Conservation (phyloP, 345 rosid genomes). For the Physaria fendleri region DNA sequence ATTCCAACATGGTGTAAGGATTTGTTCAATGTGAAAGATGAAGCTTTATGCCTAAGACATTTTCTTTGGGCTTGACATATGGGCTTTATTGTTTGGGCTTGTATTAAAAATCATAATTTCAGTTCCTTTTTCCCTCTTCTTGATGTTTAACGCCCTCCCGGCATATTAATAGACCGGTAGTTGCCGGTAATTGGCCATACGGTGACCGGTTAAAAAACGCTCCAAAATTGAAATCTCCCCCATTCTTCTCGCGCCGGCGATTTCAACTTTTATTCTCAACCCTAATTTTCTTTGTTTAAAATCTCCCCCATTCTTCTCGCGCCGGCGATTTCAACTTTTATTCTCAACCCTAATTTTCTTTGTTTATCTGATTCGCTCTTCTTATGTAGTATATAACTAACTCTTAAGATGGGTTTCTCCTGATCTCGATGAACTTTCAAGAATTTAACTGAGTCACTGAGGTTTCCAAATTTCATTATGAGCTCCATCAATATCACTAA, state of each 20-base stretch:
- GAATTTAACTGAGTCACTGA: neutral
- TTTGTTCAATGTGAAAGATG: too few relatives aligned
- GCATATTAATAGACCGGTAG: too few relatives aligned
- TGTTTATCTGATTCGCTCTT: neutral
- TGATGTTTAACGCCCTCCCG: too few relatives aligned
- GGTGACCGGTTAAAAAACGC: neutral
- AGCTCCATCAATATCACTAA: constrained; percentile 88
- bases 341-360: neutral
- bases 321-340: neutral
- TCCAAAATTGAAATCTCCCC: neutral
- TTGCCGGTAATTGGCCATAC: too few relatives aligned
- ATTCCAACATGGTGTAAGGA: too few relatives aligned
- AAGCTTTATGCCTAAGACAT: too few relatives aligned
- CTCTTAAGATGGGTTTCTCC: neutral
- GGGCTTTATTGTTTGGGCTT: too few relatives aligned
- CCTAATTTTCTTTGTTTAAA: neutral
- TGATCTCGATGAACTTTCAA: constrained; percentile 2
- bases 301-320: neutral
- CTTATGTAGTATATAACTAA: neutral
- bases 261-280: neutral
- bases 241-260: neutral
- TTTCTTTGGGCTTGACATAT: too few relatives aligned
- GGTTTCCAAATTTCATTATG: constrained; percentile 26
- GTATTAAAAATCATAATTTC: too few relatives aligned
- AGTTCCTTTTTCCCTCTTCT: too few relatives aligned